phyloP scores from a whole-genome alignment of 352 stramenopile species.

The Globisporangium heterothallicum region DNA sequence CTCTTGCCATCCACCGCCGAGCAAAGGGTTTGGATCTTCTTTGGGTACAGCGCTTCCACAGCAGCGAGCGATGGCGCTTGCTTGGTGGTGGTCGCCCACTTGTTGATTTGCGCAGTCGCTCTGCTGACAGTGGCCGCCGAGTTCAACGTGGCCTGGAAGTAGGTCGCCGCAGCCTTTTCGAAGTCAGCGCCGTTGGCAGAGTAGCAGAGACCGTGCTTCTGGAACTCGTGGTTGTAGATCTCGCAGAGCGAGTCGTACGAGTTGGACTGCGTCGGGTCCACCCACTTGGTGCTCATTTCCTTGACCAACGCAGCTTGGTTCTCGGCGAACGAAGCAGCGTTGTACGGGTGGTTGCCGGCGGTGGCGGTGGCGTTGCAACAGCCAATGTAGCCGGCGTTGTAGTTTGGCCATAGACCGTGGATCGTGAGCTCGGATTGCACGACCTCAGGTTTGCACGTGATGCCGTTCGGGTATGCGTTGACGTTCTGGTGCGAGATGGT shows the following conservation, averaged over 20 bases:
- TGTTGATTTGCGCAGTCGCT: conserved; percentile 15
- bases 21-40: conserved; percentile 17
- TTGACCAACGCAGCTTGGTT: conserved; percentile 39
- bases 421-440: conserved; percentile 53
- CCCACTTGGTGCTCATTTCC: conserved; percentile 48
- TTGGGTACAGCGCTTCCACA: conserved; percentile 14
- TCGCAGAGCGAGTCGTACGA: conserved; percentile 48
- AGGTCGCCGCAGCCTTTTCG: conserved; percentile 12
- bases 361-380: conserved; percentile 54
- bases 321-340: conserved; percentile 31
- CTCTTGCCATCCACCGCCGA: conserved; percentile 16
- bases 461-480: conserved; percentile 45
- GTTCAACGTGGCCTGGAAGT: conserved; percentile 18
- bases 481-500: conserved; percentile 76
- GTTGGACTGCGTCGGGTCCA: conserved; percentile 13
- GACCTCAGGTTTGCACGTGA: conserved; percentile 30
- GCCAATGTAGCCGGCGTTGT: conserved; percentile 55
- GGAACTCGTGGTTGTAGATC: conserved; percentile 86
- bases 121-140: conserved; percentile 7
- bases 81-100: conserved; percentile 9
- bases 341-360: conserved; percentile 44
- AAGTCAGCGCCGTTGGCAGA: conserved; percentile 23
- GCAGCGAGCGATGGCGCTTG: conserved; percentile 3
- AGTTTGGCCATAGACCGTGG: conserved; percentile 70
- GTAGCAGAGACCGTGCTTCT: conserved; percentile 85